phyloP scores from a whole-genome alignment of 2,329 filamentous ascomycete genomes.

The Aspergillus fumigatus region DNA sequence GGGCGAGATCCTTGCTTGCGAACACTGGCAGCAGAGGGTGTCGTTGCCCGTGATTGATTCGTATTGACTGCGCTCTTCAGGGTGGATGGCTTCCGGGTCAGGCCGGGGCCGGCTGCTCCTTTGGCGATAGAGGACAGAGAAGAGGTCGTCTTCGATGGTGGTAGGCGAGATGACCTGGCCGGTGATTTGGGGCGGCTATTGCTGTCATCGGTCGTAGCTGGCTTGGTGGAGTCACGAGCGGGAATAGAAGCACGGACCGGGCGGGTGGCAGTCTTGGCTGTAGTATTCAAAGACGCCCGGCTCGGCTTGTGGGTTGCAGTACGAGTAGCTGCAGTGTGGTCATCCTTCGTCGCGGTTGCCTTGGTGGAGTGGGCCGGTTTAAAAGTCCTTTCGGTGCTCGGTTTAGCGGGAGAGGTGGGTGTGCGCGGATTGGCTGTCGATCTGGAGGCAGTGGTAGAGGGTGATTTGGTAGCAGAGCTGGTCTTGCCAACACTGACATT shows the following conservation, averaged over 20 bases:
- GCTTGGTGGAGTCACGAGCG: conserved; percentile 24
- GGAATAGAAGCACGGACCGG: conserved; percentile 27
- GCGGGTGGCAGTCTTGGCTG: conserved; percentile 22
- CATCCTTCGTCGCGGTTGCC: conserved; percentile 24
- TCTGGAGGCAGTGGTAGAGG: conserved; percentile 15
- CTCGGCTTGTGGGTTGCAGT: conserved; percentile 28
- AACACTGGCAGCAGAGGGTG: conserved; percentile 20
- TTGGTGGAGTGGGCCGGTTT: conserved; percentile 19
- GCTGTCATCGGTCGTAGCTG: conserved; percentile 20
- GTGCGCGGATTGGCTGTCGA: conserved; percentile 18
- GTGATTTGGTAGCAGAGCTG: conserved; percentile 18
- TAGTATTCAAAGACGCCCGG: conserved; percentile 27
- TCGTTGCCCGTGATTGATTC: conserved; percentile 19
- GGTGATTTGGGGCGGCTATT: conserved; percentile 38
- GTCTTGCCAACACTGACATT: conserved; percentile 26
- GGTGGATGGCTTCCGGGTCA: conserved; percentile 35
- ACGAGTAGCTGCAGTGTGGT: conserved; percentile 27
- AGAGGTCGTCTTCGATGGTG: conserved; percentile 37
- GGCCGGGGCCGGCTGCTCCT: conserved; percentile 18
- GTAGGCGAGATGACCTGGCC: conserved; percentile 37
- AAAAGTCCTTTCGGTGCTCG: conserved; percentile 13
- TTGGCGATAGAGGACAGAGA: conserved; percentile 39
- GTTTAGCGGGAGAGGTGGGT: conserved; percentile 18
- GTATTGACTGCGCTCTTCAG: conserved; percentile 24
- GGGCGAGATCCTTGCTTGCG: conserved; percentile 31